A percentile compares a stretch with the other conserved stretches of the same genome.
These are phyloP conservation scores for Ceratobasidium sp. DNA, from an alignment of 1,284 basidiomycete genomes.

Conservation along the genomic window DNA sequence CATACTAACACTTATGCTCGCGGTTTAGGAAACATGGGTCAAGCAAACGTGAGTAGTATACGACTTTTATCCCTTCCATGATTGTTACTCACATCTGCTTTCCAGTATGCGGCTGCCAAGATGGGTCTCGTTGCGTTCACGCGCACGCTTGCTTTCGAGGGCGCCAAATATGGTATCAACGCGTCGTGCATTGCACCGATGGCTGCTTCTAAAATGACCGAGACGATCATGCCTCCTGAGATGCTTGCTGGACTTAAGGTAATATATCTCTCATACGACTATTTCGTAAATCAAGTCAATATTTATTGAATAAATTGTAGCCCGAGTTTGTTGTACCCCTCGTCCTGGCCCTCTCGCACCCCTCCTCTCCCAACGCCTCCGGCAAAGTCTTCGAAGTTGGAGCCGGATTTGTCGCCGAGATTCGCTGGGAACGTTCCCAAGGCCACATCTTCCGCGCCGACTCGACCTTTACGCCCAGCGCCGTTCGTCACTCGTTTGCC, in stretches of 20 bases:
- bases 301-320: slow-evolving; percentile 56
- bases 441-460: slow-evolving; percentile 94
- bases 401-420: slow-evolving; percentile 92
- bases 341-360: slow-evolving; percentile 82
- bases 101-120: slow-evolving; percentile 81
- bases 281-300: background rate
- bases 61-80: slow-evolving; percentile 58
- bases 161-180: slow-evolving; percentile 93
- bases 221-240: slow-evolving; percentile 96
- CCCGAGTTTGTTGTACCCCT: slow-evolving; percentile 96
- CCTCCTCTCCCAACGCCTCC: slow-evolving; percentile 83
- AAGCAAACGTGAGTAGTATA: slow-evolving; percentile 73
- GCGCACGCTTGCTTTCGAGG: slow-evolving; percentile 91
- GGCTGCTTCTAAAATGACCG: slow-evolving; percentile 94
- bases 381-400: slow-evolving; percentile 95
- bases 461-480: slow-evolving; percentile 91
- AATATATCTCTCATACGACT: slow-evolving; percentile 46
- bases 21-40: slow-evolving; percentile 90
- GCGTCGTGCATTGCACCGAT: slow-evolving; percentile 91
- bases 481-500: slow-evolving; percentile 65
- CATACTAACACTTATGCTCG: slow-evolving; percentile 50
- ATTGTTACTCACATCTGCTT: background rate
- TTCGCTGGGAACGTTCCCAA: slow-evolving; percentile 93
- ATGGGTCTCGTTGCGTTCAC: slow-evolving; percentile 93
- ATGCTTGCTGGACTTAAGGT: slow-evolving; percentile 92